These are phyloP conservation scores for Myochromella boudieri DNA, from an alignment of 768 basidiomycete genomes.

Conservation along the genomic window DNA sequence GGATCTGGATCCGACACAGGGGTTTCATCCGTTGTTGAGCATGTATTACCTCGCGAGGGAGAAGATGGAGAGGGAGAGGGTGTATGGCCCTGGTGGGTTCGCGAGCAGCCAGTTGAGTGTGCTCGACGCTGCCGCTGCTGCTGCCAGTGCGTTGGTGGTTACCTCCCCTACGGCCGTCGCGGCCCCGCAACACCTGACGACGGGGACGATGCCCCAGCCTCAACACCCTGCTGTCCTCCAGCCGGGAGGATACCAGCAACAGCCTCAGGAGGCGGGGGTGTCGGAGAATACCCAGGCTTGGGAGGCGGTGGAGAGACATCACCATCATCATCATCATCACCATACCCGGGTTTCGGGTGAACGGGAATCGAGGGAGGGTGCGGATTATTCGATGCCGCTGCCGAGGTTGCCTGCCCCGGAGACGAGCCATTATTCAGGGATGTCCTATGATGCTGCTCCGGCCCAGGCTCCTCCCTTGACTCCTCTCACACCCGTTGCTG, in stretches of 20 bases:
- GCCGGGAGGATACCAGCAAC: neutral
- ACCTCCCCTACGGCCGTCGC: neutral
- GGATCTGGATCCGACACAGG: constrained; percentile 79
- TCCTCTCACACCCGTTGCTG: too few relatives aligned
- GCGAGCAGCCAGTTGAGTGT: constrained; percentile 86
- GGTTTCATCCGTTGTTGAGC: constrained; percentile 92
- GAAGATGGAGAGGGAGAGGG: constrained; percentile 91
- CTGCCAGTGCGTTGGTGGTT: neutral
- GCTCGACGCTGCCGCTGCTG: constrained; percentile 20
- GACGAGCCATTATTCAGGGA: constrained; percentile 76
- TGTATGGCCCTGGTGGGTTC: constrained; percentile 93
- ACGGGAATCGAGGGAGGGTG: constrained; percentile 27
- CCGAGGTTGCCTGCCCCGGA: constrained; percentile 81
- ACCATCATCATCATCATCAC: too few relatives aligned
- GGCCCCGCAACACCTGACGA: too few relatives aligned
- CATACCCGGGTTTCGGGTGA: too few relatives aligned
- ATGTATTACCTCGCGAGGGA: constrained; percentile 97
- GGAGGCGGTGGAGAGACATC: neutral
- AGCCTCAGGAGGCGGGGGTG: neutral
- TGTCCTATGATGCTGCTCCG: constrained; percentile 69
- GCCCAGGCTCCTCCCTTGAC: too few relatives aligned
- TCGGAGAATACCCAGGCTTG: neutral
- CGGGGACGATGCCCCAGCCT: too few relatives aligned
- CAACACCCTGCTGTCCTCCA: neutral
- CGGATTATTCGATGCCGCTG: constrained; percentile 82